These are phyloP conservation scores for Diaporthe vexans DNA, from an alignment of 2,329 filamentous ascomycete genomes.

Conservation along the genomic window DNA sequence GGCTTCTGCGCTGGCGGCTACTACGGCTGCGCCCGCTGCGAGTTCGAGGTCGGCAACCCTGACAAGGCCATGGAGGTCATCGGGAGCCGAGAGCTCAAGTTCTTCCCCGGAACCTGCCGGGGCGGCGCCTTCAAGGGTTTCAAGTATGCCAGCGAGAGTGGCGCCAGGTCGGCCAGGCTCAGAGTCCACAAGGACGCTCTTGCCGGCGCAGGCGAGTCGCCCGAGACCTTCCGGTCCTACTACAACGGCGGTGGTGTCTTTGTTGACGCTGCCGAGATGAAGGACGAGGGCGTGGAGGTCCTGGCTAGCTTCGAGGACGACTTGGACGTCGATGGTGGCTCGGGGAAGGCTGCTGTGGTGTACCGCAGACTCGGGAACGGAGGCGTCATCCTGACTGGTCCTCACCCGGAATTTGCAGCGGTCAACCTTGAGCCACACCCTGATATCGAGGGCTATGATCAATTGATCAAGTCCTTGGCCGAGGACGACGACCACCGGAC, in stretches of 20 bases:
- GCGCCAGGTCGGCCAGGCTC: slow-evolving; percentile 80
- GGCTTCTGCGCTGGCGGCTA: slow-evolving; percentile 97
- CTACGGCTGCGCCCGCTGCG: slow-evolving; percentile 84
- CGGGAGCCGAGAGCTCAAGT: slow-evolving; percentile 85
- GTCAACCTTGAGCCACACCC: slow-evolving; percentile 80
- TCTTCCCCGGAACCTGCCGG: slow-evolving; percentile 89
- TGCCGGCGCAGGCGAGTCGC: slow-evolving; percentile 60
- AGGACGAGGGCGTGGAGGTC: slow-evolving; percentile 79
- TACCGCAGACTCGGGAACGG: slow-evolving; percentile 88
- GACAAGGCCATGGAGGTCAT: slow-evolving; percentile 86
- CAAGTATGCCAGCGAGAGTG: slow-evolving; percentile 88
- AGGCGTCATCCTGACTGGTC: slow-evolving; percentile 83
- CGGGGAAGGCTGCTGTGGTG: slow-evolving; percentile 82
- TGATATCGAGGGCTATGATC: slow-evolving; percentile 76
- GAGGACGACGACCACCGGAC: slow-evolving; percentile 78
- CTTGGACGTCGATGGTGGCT: slow-evolving; percentile 81
- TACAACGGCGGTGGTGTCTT: slow-evolving; percentile 97
- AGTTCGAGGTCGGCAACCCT: slow-evolving; percentile 84
- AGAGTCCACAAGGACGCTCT: slow-evolving; percentile 74
- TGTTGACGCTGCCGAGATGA: slow-evolving; percentile 78
- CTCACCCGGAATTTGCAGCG: slow-evolving; percentile 95
- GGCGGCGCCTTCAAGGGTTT: slow-evolving; percentile 92
- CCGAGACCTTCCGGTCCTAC: slow-evolving; percentile 79
- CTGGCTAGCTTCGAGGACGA: slow-evolving; percentile 84
- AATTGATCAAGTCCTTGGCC: slow-evolving; percentile 76